Conservation (phyloP, 228 moss, liverwort and hornwort genomes). For the Sphagnum fallax region DNA sequence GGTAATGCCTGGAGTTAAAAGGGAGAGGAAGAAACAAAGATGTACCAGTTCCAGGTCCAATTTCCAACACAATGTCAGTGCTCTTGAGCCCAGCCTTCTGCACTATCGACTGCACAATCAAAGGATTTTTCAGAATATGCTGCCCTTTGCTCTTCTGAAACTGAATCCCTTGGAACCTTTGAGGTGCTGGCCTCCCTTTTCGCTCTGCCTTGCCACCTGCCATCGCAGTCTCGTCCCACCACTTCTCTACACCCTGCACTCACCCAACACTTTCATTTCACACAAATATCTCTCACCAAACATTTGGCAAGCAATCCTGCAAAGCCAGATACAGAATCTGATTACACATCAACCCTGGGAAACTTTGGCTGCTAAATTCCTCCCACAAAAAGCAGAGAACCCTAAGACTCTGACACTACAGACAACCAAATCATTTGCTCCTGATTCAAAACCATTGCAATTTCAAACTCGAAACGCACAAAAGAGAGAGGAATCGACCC, state of each 20-base stretch:
- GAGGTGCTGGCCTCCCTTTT: conserved; percentile 71
- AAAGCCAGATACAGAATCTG: too few species aligned
- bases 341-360: too few species aligned
- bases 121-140: conserved; percentile 93
- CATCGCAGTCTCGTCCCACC: conserved; percentile 46
- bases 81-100: conserved; percentile 96
- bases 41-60: conserved; percentile 92
- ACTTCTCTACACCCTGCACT: conserved; percentile 21
- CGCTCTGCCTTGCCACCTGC: conserved; percentile 80
- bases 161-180: conserved; percentile 88
- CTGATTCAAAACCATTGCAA: too few species aligned
- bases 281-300: too few species aligned
- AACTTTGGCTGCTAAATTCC: too few species aligned
- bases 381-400: too few species aligned
- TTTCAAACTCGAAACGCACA: too few species aligned
- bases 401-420: too few species aligned
- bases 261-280: too few species aligned
- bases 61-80: conserved; percentile 88
- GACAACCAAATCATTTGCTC: too few species aligned
- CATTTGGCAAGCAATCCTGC: too few species aligned
- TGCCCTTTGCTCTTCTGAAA: conserved; percentile 98
- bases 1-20: neutral
- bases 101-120: conserved; percentile 90
- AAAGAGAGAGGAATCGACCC: too few species aligned
- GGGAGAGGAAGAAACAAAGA: conserved; percentile 6